Base-by-base conservation (phyloP, 1,139 yeast species). In the Yamadazyma epiphylla region DNA sequence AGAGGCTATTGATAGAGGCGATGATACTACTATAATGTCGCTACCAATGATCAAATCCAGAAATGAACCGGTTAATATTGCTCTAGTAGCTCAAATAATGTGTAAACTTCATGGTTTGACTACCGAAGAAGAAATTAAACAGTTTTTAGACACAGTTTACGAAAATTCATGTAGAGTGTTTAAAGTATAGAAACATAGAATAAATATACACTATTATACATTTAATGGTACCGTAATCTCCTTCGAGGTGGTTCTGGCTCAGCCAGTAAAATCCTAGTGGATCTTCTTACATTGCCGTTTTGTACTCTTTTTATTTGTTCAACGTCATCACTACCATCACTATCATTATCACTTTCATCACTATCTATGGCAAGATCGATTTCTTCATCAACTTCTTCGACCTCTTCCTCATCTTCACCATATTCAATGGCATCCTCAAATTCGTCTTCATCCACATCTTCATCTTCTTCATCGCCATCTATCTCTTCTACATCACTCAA, bases 21-120 rank as follows among this genome's bases (percentile, higher is more conserved):
- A 36, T 22, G 35, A 35, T 11, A 27, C 37, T n/a, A 37, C 49
- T 20, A 37, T 52, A 5, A 72, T 73, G 0, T 45, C 50, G 11
- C 52, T 55, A 27, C 82, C 85, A 4, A 60, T 86, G 64, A 74
- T 91, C 26, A 82, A 83, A 42, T 81, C 94, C 1, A 70, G 98
- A 46, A 88, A 94, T 53, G 98, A 91, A 55, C 98, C 98, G 0
- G 88, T 94, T 29, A 70, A 75, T 29, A 77, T 91, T 33, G 87
- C 87, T 1, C 74, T 77, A 29, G 91, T 89, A 1, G 96, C 95
- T 0, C 75, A 80, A 42, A 81, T 86, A 7, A 68, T 91, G 41
- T 76, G 94, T 8, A 70, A 70, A 15, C 54, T 89, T 29, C 51
- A 59, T 33, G 58, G 51, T 3, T 40, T 58, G 9, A 46, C 46